Evolutionary conservation across 768 basidiomycete species (phyloP).

Genomic region (Xerocomellus chrysenteron): DNA sequence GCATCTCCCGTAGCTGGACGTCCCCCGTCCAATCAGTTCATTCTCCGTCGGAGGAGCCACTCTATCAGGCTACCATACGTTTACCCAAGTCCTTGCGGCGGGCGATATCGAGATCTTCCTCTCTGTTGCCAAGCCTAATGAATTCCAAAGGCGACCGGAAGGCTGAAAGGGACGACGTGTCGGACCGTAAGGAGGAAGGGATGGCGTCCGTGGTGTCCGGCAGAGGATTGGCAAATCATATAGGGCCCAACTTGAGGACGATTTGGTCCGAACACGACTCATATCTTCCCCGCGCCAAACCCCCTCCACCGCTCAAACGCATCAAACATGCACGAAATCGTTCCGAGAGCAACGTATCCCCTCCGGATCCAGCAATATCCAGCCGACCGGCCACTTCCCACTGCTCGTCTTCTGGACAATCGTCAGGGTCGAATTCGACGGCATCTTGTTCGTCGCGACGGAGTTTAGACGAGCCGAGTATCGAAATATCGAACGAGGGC

Average conservation of each 20-base stretch:
- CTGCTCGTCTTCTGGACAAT: neutral
- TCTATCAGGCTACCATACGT: neutral
- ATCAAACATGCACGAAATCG: slow-evolving; percentile 10
- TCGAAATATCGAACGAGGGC: neutral
- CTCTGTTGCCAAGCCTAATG: neutral
- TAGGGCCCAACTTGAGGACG: neutral
- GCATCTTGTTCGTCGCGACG: neutral
- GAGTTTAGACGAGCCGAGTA: neutral
- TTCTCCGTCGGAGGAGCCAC: neutral
- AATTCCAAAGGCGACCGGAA: neutral
- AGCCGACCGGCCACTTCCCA: neutral
- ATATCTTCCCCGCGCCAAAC: slow-evolving; percentile 22
- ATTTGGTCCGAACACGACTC: slow-evolving; percentile 18
- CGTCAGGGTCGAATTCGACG: neutral
- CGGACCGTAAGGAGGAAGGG: neutral
- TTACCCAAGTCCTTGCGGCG: neutral
- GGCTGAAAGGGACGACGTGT: neutral
- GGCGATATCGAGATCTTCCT: neutral
- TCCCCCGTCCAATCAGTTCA: neutral
- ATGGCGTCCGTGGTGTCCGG: neutral
- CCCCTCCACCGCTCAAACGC: slow-evolving; percentile 13
- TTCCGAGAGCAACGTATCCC: neutral
- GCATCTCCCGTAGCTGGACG: neutral
- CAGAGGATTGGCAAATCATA: neutral
- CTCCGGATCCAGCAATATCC: neutral